Evolutionary conservation across 1,139 yeast genomes (phyloP), one percentile per base, ranked within the genome.

Genomic region (Candida tetrigidarum): DNA sequence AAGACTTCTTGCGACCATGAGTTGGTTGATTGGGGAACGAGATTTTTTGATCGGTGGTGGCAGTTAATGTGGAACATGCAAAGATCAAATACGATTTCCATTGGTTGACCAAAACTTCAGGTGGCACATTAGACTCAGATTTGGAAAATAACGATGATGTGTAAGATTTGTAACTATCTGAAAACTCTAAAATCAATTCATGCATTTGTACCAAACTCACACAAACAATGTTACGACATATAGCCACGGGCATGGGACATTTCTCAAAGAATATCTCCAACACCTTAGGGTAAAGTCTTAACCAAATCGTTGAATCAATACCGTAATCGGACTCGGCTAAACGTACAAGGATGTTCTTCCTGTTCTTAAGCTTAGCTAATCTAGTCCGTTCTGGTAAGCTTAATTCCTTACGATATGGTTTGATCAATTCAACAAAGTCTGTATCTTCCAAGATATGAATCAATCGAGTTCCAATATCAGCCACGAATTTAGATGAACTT

Each of bases 271-370:
- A 82, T 2, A 83, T 74, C 35, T 79, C 83, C 39, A 93, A 68
- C 4, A 95, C 68, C 38, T 78, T 80, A 1, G 98, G 98, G 57
- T 87, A 92, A 1, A 86, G 78, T 53, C 96, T 79, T 55, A 92
- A 85, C 99, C 99, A 95, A 19, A 95, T 69, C 0, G 99, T 96
- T 1, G 96, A 84, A 63, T 95, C 99, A 8, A 93, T 92, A 2
- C 98, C 97, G 58, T 91, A 87, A 50, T 88, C 96, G 2, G 96
- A 87, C 55, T 89, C 97, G 0, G 96, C 97, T 11, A 93, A 67
- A 43, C 83, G 76, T 0, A 87, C 72, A 19, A 95, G 66, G 2
- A 88, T 78, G 26, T 86, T 87, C 48, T 81, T 81, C 52, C 80
- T 83, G 39, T 74, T 72, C 48, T 78, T 81, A 39, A 93, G 65